Evolutionary conservation across 2,329 filamentous ascomycete species (phyloP), one percentile per base, ranked within the genome.

Genomic region (Alternaria sp.): DNA sequence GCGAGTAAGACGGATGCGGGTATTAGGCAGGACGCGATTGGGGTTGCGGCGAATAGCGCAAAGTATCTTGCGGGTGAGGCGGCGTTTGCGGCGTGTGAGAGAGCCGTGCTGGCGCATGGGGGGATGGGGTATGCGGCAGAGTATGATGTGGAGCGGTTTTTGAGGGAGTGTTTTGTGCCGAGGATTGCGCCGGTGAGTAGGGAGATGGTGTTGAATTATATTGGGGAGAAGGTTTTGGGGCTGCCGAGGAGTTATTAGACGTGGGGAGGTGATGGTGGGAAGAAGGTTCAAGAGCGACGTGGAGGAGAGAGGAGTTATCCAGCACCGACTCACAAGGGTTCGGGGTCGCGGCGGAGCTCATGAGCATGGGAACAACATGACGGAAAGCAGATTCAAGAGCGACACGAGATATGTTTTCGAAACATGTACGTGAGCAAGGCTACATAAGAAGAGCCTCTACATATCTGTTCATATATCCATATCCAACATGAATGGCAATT

Each of bases 141-240:
- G 69, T 89, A 88, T 69, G 85, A 89, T 73, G 87, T 89, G 1
- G 87, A 89, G 76, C 78, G 87, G 50, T 89, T 87, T 74, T 68
- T 89, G 57, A 80, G 87, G 40, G 87, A 89, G 74, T 85, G 84
- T 56, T 83, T 89, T 61, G 86, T 89, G 10, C 87, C 87, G 1
- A 73, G 87, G 21, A 87, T 89, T 63, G 87, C 87, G 3, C 87
- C 87, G 1, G 85, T 89, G 6, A 87, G 85, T 67, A 76, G 85
- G 58, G 91, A 93, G 81, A 93, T 93, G 91, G 91, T 93, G 56
- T 81, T 91, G 82, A 93, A 92, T 68, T 92, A 89, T 75, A 85
- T 93, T 12, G 84, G 86, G 3, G 90, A 92, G 75, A 91, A 87
- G 80, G 90, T 87, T 0, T 77, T 93, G n/a, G 80, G 84, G 4